Base-by-base conservation (phyloP, 768 basidiomycete species). In the Leccinum longicurvipes region DNA sequence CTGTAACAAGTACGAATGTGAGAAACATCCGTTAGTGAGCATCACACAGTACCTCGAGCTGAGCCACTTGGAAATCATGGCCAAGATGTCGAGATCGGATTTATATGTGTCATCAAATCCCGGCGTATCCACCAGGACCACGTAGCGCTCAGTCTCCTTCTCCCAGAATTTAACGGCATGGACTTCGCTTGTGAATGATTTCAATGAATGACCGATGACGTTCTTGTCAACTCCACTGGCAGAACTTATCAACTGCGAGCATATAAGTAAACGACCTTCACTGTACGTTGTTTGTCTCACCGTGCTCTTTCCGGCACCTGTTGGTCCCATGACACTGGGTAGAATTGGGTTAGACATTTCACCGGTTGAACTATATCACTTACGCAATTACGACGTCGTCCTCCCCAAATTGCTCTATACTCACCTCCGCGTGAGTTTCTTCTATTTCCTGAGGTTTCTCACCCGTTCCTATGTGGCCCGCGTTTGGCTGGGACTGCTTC, bases 71-170 rank as follows among this genome's bases (percentile, higher is more conserved):
- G 61, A 58, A 7, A 66, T 57, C 55, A 44, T 32, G 8, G 24
- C 27, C 24, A 67, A 29, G 24, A 60, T 45, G 1, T 58, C 53
- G 21, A 53, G 25, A 36, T 65, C 67, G 9, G 60, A 46, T 48
- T 55, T 49, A 19, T 10, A 41, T 4, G 60, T 68, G 39, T 62
- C 60, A 12, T 67, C 60, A 31, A 68, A 39, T 39, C 36, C 36
- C n/a, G 36, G 36, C n/a, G 36, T 39, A 39, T 39, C 36, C n/a
- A 39, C 36, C 2, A 68, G 31, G 8, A 66, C 64, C 3, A 66
- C 32, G 15, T 42, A 1, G 47, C 15, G 32, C 9, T n/a, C 7
- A 19, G 12, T 60, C 14, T 36, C 14, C 5, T 56, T 12, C 14
- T 63, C 29, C 46, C 12, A 24, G 23, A 58, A 56, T 49, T 23